These are phyloP conservation scores for Limonomyces culmigenus DNA, from an alignment of 1,284 basidiomycete species.

Conservation along the genomic window DNA sequence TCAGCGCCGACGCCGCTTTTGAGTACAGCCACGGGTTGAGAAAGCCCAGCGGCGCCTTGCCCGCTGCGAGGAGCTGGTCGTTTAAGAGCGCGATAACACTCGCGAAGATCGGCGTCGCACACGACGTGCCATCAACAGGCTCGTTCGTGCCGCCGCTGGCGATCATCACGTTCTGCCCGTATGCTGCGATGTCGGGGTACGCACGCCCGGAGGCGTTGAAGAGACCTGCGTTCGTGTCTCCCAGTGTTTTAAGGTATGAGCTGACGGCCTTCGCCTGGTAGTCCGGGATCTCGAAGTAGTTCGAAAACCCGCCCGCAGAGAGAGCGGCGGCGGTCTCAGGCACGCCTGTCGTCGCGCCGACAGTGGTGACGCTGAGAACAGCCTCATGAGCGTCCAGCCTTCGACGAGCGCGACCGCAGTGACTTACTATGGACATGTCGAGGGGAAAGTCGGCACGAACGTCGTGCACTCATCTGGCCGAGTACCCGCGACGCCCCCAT, in stretches of 20 bases:
- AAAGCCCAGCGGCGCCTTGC: constrained; percentile 37
- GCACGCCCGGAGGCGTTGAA: constrained; percentile 32
- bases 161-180: constrained; percentile 40
- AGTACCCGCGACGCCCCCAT: constrained; percentile 11
- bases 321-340: background rate
- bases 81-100: constrained; percentile 41
- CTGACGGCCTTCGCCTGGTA: constrained; percentile 37
- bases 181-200: constrained; percentile 58
- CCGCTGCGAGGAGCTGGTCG: constrained; percentile 32
- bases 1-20: constrained; percentile 28
- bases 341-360: constrained; percentile 1
- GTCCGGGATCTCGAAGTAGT: constrained; percentile 19
- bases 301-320: constrained; percentile 20
- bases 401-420: background rate
- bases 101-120: constrained; percentile 40
- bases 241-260: constrained; percentile 29
- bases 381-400: background rate
- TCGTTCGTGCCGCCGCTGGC: constrained; percentile 26
- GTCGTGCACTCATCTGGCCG: constrained; percentile 3
- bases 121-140: constrained; percentile 41
- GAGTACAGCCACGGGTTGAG: constrained; percentile 45
- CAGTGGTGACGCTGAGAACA: constrained; percentile 1
- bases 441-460: constrained; percentile 6
- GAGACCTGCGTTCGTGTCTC: constrained; percentile 28
- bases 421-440: background rate